Evolutionary conservation across 202 grass and related monocot species (phyloP).

Genomic region (Eragrostis tef): DNA sequence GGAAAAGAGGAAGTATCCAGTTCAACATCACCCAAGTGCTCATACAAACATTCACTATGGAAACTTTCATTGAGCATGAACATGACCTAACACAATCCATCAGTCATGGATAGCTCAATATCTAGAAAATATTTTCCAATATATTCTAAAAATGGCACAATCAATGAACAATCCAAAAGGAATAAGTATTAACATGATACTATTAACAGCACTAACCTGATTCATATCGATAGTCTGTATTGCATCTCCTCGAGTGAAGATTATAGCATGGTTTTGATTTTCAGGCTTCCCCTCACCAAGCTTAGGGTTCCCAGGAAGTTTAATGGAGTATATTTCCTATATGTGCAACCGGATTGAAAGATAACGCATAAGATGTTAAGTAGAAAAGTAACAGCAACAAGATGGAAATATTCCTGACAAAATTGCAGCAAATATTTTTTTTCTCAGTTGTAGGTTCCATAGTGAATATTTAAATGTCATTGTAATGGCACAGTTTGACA

Average conservation of each 20-base stretch:
- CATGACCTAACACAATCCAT: slow-evolving; percentile 9
- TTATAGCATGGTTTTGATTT: slow-evolving; percentile 14
- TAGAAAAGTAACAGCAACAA: slow-evolving; percentile 26
- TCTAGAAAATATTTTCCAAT: neutral
- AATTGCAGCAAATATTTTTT: neutral
- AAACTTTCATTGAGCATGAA: slow-evolving; percentile 14
- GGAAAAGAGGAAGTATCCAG: neutral
- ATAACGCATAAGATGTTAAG: slow-evolving; percentile 40
- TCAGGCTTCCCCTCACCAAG: slow-evolving; percentile 2
- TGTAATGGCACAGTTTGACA: neutral
- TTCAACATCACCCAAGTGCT: neutral
- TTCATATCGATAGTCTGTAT: slow-evolving; percentile 8
- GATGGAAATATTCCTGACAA: slow-evolving; percentile 24
- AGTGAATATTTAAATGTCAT: neutral
- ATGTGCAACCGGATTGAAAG: slow-evolving; percentile 30
- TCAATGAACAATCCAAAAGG: neutral
- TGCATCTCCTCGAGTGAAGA: slow-evolving; percentile 3
- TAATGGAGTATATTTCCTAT: slow-evolving; percentile 12
- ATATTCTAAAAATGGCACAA: neutral
- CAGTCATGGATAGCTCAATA: neutral
- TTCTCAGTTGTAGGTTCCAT: neutral
- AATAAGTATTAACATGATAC: slow-evolving; percentile 17
- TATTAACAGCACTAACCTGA: neutral
- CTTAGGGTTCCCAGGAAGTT: neutral
- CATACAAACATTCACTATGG: neutral